A percentile compares a stretch with the other conserved stretches of the same genome.
These are phyloP conservation scores for Candida endomychidarum DNA, from an alignment of 805 yeast genomes.

Conservation along the genomic window DNA sequence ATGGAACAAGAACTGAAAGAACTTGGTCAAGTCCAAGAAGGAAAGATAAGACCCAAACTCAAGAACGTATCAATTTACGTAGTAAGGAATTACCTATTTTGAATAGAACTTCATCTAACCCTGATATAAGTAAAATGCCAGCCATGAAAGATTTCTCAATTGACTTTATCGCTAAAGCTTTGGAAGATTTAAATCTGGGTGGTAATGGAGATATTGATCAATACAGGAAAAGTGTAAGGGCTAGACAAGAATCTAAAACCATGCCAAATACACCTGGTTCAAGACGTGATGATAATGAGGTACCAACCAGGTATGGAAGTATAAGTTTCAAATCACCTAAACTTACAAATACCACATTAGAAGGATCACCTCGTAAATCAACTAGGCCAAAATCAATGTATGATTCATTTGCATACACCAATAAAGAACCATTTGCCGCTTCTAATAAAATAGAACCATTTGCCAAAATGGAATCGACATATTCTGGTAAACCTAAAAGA, in stretches of 20 bases:
- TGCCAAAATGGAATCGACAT: too few relatives aligned
- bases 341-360: conserved; percentile 1
- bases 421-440: too few relatives aligned
- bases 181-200: conserved; percentile 45
- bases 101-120: conserved; percentile 6
- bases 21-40: conserved; percentile 47
- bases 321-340: conserved; percentile 17
- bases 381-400: conserved; percentile 29
- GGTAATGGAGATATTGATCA: conserved; percentile 45
- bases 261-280: conserved; percentile 19
- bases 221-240: conserved; percentile 39
- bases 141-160: conserved; percentile 44
- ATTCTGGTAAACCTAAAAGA: conserved; percentile 16
- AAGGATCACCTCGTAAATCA: conserved; percentile 15
- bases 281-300: conserved; percentile 29
- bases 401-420: conserved; percentile 17
- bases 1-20: conserved; percentile 14
- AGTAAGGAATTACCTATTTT: conserved; percentile 28
- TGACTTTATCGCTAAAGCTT: conserved; percentile 46
- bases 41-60: conserved; percentile 31
- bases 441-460: too few relatives aligned
- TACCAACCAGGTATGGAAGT: conserved; percentile 38
- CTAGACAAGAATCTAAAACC: conserved; percentile 15
- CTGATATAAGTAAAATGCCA: conserved; percentile 25
- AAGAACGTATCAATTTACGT: conserved; percentile 38